Evolutionary conservation across 306 rosid species (phyloP).

Genomic region (Dalbergia cochinchinensis): DNA sequence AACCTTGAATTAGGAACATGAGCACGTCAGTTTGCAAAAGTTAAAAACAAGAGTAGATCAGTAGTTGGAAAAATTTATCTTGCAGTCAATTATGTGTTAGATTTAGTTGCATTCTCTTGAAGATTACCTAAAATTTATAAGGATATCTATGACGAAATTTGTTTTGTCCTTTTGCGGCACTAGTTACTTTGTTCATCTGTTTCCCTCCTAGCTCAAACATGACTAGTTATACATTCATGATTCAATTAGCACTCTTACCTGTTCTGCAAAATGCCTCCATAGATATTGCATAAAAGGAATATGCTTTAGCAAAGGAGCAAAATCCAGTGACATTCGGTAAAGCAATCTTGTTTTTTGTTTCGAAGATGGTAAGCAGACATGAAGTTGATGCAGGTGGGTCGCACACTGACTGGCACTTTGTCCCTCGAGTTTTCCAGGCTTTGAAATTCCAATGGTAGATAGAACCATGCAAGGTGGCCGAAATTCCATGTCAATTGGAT

Average conservation of each 20-base stretch:
- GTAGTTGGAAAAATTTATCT: neutral
- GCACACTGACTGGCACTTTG: conserved; percentile 74
- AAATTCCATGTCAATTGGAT: conserved; percentile 97
- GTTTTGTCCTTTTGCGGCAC: too few relatives aligned
- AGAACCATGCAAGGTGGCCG: conserved; percentile 95
- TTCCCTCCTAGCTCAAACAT: neutral
- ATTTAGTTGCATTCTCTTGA: neutral
- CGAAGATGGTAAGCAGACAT: conserved; percentile 90
- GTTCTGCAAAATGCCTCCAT: conserved; percentile 92
- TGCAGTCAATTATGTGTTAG: neutral
- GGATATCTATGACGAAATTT: too few relatives aligned
- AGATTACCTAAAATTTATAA: too few relatives aligned
- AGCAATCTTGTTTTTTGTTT: conserved; percentile 82
- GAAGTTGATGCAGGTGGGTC: conserved; percentile 94
- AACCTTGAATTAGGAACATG: conserved; percentile 53
- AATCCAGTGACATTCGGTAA: conserved; percentile 94
- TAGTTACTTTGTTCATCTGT: too few relatives aligned
- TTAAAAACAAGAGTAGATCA: neutral
- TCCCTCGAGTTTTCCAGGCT: conserved; percentile 92
- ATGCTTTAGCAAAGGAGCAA: conserved; percentile 87
- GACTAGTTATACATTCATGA: neutral
- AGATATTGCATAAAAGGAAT: conserved; percentile 80
- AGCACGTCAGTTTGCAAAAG: neutral
- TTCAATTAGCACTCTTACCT: conserved; percentile 55
- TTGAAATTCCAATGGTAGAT: conserved; percentile 94